Percentiles rank a stretch among this genome's conserved stretches.
These are phyloP conservation scores for Hymenoscyphus albidus DNA, from an alignment of 2,329 filamentous ascomycete genomes.

Conservation along the genomic window DNA sequence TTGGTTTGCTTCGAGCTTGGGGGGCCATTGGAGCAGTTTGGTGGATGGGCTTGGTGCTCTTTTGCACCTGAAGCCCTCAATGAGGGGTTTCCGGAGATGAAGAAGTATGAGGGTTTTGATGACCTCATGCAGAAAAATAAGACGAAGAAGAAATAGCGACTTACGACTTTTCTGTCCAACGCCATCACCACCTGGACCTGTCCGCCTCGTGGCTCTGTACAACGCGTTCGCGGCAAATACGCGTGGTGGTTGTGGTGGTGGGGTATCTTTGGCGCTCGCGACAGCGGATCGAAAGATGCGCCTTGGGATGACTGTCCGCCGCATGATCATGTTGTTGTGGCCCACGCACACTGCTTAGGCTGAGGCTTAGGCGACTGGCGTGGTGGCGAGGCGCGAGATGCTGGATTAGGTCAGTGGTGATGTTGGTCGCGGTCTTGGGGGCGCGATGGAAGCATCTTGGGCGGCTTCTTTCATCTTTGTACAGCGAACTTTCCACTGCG, in stretches of 20 bases:
- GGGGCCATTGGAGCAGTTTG: neutral
- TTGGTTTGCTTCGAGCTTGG: neutral
- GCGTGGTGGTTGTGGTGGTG: conserved; percentile 3
- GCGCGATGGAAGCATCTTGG: neutral
- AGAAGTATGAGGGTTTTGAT: neutral
- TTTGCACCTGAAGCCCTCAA: neutral
- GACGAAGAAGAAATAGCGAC: neutral
- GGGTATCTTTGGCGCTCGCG: neutral
- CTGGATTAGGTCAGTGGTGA: neutral
- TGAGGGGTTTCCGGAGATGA: neutral
- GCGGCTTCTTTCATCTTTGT: neutral
- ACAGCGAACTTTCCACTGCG: neutral
- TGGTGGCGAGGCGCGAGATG: neutral
- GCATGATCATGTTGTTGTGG: neutral
- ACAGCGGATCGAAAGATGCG: conserved; percentile 4
- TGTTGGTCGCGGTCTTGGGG: neutral
- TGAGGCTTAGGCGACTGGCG: neutral
- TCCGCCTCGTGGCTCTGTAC: conserved; percentile 8
- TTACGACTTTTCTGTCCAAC: neutral
- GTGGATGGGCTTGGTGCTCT: neutral
- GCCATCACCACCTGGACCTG: neutral
- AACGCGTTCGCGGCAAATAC: conserved; percentile 6
- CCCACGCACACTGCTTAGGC: neutral
- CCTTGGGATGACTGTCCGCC: conserved; percentile 6
- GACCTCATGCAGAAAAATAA: neutral